Evolutionary conservation across 805 yeast species (phyloP).

Genomic region (Saccharomyces mikatae): DNA sequence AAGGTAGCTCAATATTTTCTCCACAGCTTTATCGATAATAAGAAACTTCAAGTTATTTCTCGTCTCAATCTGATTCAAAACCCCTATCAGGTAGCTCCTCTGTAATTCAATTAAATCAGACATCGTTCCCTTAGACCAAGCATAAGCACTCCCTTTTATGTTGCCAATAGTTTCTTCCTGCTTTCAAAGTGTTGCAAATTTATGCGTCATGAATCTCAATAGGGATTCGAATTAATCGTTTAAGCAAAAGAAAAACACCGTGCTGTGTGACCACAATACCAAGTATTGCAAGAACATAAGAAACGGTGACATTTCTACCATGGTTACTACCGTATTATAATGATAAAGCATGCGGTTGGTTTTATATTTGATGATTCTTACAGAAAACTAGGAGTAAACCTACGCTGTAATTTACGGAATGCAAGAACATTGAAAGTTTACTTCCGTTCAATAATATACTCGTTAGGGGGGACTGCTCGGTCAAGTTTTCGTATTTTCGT

Average conservation of each 20-base stretch:
- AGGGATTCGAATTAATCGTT: background rate
- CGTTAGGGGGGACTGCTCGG: background rate
- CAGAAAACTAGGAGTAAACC: background rate
- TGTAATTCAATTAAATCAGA: slow-evolving; percentile 35
- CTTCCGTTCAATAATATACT: background rate
- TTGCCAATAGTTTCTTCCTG: background rate
- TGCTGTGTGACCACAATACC: slow-evolving; percentile 1
- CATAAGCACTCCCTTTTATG: background rate
- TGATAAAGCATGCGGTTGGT: background rate
- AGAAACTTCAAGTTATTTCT: slow-evolving; percentile 40
- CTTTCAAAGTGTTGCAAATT: background rate
- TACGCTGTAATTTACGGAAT: background rate
- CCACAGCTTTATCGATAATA: slow-evolving; percentile 51
- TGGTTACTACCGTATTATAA: background rate
- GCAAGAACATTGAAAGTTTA: background rate
- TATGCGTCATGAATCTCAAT: background rate
- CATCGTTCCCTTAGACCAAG: slow-evolving; percentile 17
- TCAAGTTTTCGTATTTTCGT: background rate
- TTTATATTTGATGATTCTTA: background rate
- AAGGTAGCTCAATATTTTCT: slow-evolving; percentile 39
- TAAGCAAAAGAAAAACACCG: background rate
- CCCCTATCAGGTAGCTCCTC: slow-evolving; percentile 29
- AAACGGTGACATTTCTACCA: background rate
- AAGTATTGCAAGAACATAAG: background rate
- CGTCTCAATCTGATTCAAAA: slow-evolving; percentile 37